phyloP scores from a whole-genome alignment of 139 green algal species.

The Ettlia oleoabundans region DNA sequence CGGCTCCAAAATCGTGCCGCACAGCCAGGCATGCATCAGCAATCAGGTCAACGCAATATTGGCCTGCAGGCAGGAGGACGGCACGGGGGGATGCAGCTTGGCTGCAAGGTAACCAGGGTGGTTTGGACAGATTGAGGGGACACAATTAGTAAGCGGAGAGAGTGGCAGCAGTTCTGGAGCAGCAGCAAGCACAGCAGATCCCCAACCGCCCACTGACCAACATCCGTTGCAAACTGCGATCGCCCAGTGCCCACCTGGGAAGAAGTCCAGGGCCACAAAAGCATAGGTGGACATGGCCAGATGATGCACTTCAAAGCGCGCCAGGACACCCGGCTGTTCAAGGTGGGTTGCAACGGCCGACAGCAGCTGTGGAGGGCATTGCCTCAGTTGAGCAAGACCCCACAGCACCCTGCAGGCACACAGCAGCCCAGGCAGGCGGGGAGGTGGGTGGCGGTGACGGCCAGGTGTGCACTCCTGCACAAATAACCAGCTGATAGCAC shows the following conservation, averaged over 20 bases:
- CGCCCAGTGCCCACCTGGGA: constrained; percentile 2
- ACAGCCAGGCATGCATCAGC: constrained; percentile 19
- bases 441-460: no score
- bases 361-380: constrained; percentile 1
- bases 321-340: constrained; percentile 5
- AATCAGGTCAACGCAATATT: constrained; percentile 3
- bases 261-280: constrained; percentile 32
- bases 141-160: no score
- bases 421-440: neutral
- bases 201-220: neutral
- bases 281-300: constrained; percentile 21
- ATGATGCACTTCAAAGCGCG: neutral
- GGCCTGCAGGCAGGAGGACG: constrained; percentile 4
- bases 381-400: constrained; percentile 23
- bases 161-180: no score
- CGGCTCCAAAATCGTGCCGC: neutral
- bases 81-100: neutral
- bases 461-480: no score
- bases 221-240: neutral
- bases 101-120: neutral
- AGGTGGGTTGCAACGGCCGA: neutral
- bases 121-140: no score
- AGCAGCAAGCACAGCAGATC: neutral
- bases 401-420: constrained; percentile 15
- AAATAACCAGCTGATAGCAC: neutral